Base-by-base conservation (phyloP, 2,329 filamentous ascomycete species). In the Alternaria gaisen region DNA sequence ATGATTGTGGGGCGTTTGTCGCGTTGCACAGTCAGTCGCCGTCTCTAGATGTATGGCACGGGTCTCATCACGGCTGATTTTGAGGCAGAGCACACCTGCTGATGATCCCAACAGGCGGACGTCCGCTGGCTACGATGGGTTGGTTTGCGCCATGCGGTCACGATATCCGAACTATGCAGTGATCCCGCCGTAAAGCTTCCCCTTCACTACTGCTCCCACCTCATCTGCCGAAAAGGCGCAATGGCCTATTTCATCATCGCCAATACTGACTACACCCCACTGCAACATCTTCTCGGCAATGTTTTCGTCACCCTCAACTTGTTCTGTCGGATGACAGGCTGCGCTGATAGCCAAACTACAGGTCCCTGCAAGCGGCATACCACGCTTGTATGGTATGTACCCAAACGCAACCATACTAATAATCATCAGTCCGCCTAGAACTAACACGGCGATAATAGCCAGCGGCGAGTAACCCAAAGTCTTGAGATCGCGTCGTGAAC, bases 261-360 rank as follows among this genome's bases (percentile, higher is more conserved):
- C 1, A 11, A 1, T 12, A 11, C n/a, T 14, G 0, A 41, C 18
- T 7, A n/a, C 38, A 14, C 38, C 38, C 38, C 38, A 41, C 3
- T 41, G 11, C 18, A 41, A 41, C 6, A 1, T 41, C 5, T 22
- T 12, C 8, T 20, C 6, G 11, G 11, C 38, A 7, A 41, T 12
- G 2, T 5, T 36, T 12, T 12, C 5, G 1, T 0, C 10, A 9
- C 0, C 18, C 0, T 41, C n/a, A 3, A 11, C n/a, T 18, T 0
- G 8, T 5, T 22, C 38, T 12, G 12, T 1, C 11, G 38, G 38
- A 1, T 41, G 38, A 0, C 38, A 41, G 9, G 38, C 38, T 41
- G 38, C 38, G 18, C 18, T 41, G 10, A 41, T 41, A 0, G 38
- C 38, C 8, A 41, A 3, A 22, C 38, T 41, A 5, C 38, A 41